phyloP scores from a whole-genome alignment of 805 yeast species.

The Priceomyces castillae region DNA sequence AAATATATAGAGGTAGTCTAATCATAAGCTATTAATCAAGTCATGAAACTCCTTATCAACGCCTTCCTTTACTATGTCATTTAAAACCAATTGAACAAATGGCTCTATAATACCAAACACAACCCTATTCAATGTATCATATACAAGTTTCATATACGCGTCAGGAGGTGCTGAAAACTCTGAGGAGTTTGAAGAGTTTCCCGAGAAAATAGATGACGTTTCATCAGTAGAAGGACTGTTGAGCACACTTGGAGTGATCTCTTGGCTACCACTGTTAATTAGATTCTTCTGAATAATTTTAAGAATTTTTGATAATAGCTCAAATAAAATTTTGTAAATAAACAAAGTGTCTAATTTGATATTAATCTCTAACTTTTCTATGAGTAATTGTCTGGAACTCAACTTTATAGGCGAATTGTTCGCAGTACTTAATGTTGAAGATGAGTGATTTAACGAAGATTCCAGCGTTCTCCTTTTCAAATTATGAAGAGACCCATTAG shows the following conservation, averaged over 20 bases:
- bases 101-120: conserved; percentile 40
- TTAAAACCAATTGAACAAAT: conserved; percentile 26
- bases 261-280: conserved; percentile 3
- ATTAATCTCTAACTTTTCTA: conserved; percentile 44
- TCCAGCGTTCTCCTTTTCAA: conserved; percentile 7
- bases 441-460: conserved; percentile 10
- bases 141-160: conserved; percentile 29
- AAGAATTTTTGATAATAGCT: conserved; percentile 27
- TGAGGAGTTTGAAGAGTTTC: conserved; percentile 23
- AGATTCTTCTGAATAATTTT: conserved; percentile 26
- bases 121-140: conserved; percentile 26
- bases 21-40: conserved; percentile 22
- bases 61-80: conserved; percentile 30
- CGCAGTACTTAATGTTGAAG: conserved; percentile 11
- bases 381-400: conserved; percentile 38
- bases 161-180: conserved; percentile 24
- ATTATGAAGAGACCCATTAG: not conserved
- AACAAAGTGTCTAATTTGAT: conserved; percentile 39
- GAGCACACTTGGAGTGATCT: not conserved
- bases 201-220: conserved; percentile 36
- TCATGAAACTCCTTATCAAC: conserved; percentile 29
- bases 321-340: conserved; percentile 33
- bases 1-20: not conserved
- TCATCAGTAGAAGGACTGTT: conserved; percentile 17
- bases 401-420: conserved; percentile 38